Evolutionary conservation across 1,284 basidiomycete species (phyloP), one percentile per base, ranked within the genome.

Genomic region (Pholiota adiposa): DNA sequence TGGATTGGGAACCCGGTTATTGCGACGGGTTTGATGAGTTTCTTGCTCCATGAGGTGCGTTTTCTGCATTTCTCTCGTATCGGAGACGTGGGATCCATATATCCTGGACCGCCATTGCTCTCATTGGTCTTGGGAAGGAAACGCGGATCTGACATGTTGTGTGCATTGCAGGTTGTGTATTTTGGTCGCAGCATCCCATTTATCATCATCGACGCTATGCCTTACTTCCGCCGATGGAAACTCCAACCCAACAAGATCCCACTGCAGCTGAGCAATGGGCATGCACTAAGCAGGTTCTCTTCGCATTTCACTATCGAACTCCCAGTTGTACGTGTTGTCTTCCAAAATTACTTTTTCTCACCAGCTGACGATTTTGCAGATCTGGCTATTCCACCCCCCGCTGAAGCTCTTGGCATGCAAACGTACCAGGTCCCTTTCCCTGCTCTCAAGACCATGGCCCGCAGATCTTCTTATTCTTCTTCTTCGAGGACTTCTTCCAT

Each of bases 301-400:
- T 96, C 94, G 12, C 97, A 99, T 76, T 97, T 99, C 73, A 97
- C 96, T 38, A 90, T 98, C 66, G 97, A 99, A 76, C 81, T 96
- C 11, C 97, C 97, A 16, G 84, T 87, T 63, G 93, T 94, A 66
- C 66, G 88, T n/a, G n/a, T n/a, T 79, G 4, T n/a, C 16, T 48
- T 25, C 16, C 25, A 7, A 19, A 9, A 12, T 33, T 27, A 25
- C 19, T 36, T 40, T 49, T 27, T 5, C 7, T 31, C 29, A 6
- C 3, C 18, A 29, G 18, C 27, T 25, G 48, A 16, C 43, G 29
- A 3, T n/a, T n/a, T 29, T 41, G 2, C 66, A 98, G 89, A 98
- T 98, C 70, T 96, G 93, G 92, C 79, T 94, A 52, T 98, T 99
- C 88, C 96, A 99, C 77, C 97, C 96, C 1, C 97, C 70, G 96